phyloP scores from a whole-genome alignment of 257 asterid species.

The Dorcoceras hygrometricum region DNA sequence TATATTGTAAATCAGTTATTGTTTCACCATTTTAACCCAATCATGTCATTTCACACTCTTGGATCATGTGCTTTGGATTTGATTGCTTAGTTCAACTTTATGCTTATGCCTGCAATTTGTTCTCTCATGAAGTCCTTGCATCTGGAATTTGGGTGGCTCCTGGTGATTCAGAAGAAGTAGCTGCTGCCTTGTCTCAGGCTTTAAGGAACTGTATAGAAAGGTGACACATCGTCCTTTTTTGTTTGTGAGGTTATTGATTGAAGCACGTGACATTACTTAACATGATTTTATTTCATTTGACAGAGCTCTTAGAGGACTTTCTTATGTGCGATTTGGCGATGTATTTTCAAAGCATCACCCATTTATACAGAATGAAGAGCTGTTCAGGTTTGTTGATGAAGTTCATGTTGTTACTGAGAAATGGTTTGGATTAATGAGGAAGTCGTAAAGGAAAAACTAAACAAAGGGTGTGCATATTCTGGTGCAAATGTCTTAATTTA shows the following conservation, averaged over 20 bases:
- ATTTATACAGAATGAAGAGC: conserved; percentile 73
- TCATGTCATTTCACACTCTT: conserved; percentile 10
- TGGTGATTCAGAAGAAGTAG: conserved; percentile 98
- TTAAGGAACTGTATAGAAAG: conserved; percentile 85
- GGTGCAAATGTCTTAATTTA: conserved; percentile 8
- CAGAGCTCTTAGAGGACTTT: conserved; percentile 85
- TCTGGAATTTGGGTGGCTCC: conserved; percentile 99
- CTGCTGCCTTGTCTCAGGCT: conserved; percentile 95
- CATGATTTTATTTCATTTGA: conserved; percentile 32
- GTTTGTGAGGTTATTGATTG: conserved; percentile 24
- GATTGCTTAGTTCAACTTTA: conserved; percentile 19
- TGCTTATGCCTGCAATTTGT: conserved; percentile 11
- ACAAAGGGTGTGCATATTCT: not conserved
- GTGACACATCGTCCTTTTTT: conserved; percentile 36
- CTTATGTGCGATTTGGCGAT: conserved; percentile 88
- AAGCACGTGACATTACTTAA: conserved; percentile 26
- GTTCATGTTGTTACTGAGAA: conserved; percentile 11
- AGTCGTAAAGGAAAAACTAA: not conserved
- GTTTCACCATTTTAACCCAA: not conserved
- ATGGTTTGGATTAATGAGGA: not conserved
- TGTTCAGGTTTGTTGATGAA: conserved; percentile 60
- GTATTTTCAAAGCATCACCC: conserved; percentile 86
- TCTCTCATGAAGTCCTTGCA: conserved; percentile 54
- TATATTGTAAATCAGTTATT: conserved; percentile 16
- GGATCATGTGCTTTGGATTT: conserved; percentile 20